Evolutionary conservation across 2,329 filamentous ascomycete species (phyloP).

Genomic region (Phoma sp.): DNA sequence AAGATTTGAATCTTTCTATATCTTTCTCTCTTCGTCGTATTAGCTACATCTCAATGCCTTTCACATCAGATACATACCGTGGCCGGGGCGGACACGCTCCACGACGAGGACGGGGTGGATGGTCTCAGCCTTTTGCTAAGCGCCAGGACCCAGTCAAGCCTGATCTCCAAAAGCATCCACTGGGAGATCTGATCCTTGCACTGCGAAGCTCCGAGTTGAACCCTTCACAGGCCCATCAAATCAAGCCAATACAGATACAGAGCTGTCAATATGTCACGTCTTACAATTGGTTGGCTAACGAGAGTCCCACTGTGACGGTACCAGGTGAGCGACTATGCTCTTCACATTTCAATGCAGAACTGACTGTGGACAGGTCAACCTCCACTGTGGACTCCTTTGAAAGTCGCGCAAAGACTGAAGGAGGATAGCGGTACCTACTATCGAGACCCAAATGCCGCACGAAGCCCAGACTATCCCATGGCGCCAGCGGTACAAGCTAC

Average conservation of each 20-base stretch:
- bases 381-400: conserved; percentile 57
- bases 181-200: conserved; percentile 36
- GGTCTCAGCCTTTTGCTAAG: conserved; percentile 15
- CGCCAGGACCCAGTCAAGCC: conserved; percentile 19
- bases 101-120: conserved; percentile 27
- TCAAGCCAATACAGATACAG: conserved; percentile 39
- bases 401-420: conserved; percentile 40
- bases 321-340: conserved; percentile 27
- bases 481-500: conserved; percentile 58
- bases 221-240: not conserved
- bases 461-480: conserved; percentile 56
- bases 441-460: conserved; percentile 61
- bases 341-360: not conserved
- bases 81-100: conserved; percentile 33
- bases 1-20: not conserved
- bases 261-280: conserved; percentile 55
- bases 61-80: conserved; percentile 6
- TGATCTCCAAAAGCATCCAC: conserved; percentile 36
- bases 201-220: conserved; percentile 23
- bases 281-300: conserved; percentile 58
- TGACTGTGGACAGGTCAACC: conserved; percentile 53
- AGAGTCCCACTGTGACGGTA: conserved; percentile 46
- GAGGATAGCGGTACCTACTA: conserved; percentile 59
- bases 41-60: not conserved
- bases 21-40: not conserved